Conservation (phyloP, 441 rosid species). For the Geranium incanum region DNA sequence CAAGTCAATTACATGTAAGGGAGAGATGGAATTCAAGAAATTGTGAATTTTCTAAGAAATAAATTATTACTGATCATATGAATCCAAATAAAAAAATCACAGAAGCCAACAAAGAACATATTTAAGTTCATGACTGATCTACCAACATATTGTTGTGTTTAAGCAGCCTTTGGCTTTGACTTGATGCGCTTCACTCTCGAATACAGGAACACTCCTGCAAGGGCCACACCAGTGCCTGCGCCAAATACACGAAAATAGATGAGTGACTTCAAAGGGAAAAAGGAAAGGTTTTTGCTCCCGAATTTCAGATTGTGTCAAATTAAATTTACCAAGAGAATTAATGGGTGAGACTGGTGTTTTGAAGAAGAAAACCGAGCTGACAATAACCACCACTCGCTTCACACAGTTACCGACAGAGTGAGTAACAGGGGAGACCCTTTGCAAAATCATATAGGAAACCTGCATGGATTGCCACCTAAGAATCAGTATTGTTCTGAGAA, state of each 20-base stretch:
- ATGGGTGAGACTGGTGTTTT: conserved; percentile 70
- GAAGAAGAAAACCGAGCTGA: conserved; percentile 92
- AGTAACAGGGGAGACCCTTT: conserved; percentile 95
- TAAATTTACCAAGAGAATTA: conserved; percentile 51
- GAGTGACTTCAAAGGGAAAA: background rate
- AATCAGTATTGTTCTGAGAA: conserved; percentile 7
- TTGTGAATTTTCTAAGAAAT: no score
- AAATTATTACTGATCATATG: no score
- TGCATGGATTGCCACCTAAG: conserved; percentile 23
- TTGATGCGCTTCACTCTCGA: conserved; percentile 92
- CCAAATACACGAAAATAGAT: background rate
- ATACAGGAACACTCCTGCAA: conserved; percentile 86
- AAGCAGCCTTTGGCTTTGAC: conserved; percentile 75
- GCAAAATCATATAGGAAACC: conserved; percentile 93
- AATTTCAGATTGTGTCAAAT: no score
- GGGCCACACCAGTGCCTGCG: conserved; percentile 88
- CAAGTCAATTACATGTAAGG: conserved; percentile 21
- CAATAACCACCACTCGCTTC: conserved; percentile 96
- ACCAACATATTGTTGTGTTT: conserved; percentile 21
- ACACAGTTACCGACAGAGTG: conserved; percentile 99
- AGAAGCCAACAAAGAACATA: background rate
- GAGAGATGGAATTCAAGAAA: background rate
- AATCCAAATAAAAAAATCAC: background rate
- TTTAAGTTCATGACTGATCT: conserved; percentile 20
- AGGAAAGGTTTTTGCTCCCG: background rate